phyloP scores from a whole-genome alignment of 768 basidiomycete species.

The Mycena rebaudengoi region DNA sequence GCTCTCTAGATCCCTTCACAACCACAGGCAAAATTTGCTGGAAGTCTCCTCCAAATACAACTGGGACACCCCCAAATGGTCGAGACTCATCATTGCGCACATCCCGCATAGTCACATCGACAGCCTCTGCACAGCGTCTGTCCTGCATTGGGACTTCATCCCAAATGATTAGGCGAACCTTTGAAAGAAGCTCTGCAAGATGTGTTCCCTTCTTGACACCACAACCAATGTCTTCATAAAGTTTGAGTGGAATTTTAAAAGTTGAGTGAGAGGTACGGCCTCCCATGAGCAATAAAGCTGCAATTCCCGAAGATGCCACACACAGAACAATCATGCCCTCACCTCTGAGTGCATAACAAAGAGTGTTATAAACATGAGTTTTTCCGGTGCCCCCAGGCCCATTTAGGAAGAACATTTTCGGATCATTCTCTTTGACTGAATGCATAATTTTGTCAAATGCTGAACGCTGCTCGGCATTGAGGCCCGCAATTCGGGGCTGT shows the following conservation, averaged over 20 bases:
- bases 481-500: neutral
- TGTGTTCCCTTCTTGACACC: conserved; percentile 33
- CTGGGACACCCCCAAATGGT: conserved; percentile 45
- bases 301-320: conserved; percentile 61
- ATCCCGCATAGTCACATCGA: conserved; percentile 42
- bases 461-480: conserved; percentile 43
- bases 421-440: conserved; percentile 30
- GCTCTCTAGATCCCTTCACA: conserved; percentile 4
- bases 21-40: conserved; percentile 18
- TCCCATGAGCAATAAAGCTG: conserved; percentile 51
- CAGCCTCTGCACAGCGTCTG: conserved; percentile 37
- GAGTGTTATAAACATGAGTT: neutral
- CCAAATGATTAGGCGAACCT: conserved; percentile 45
- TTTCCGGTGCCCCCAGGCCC: conserved; percentile 3
- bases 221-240: conserved; percentile 29
- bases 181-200: conserved; percentile 36
- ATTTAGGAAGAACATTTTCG: conserved; percentile 46
- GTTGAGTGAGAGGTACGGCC: conserved; percentile 58
- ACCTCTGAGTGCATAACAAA: conserved; percentile 41
- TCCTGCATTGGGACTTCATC: conserved; percentile 49
- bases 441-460: conserved; percentile 40
- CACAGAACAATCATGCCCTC: conserved; percentile 48
- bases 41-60: conserved; percentile 31
- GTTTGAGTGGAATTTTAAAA: conserved; percentile 54
- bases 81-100: conserved; percentile 25